Percentiles rank a stretch among this genome's conserved stretches.
Evolutionary conservation across 805 yeast species (phyloP).

Genomic region (Candida saitoana): DNA sequence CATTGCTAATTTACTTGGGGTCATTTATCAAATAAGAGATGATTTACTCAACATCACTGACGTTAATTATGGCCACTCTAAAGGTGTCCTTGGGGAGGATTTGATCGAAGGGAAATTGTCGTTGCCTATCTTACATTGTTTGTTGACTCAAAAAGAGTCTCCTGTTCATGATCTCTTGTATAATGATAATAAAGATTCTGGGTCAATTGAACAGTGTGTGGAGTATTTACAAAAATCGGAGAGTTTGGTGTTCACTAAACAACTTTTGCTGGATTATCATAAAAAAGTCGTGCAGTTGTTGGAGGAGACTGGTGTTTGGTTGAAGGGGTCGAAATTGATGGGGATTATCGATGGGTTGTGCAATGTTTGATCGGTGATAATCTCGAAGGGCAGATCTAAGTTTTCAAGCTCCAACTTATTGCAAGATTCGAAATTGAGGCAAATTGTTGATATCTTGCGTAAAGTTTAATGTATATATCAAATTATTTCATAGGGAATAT

Average conservation of each 20-base stretch:
- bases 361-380: no score
- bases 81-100: slow-evolving; percentile 71
- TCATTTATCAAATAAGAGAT: slow-evolving; percentile 80
- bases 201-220: slow-evolving; percentile 18
- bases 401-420: no score
- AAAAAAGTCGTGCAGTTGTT: slow-evolving; percentile 15
- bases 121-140: slow-evolving; percentile 71
- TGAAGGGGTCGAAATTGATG: slow-evolving; percentile 9
- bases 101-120: slow-evolving; percentile 86
- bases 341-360: slow-evolving; percentile 16
- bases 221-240: slow-evolving; percentile 19
- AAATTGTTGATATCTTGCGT: no score
- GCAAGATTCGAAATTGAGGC: no score
- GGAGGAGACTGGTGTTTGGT: slow-evolving; percentile 1
- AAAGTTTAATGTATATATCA: no score
- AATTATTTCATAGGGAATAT: no score
- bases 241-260: slow-evolving; percentile 23
- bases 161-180: slow-evolving; percentile 24
- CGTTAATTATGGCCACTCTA: slow-evolving; percentile 54
- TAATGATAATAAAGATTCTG: slow-evolving; percentile 8
- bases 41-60: slow-evolving; percentile 71
- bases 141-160: slow-evolving; percentile 10
- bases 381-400: no score
- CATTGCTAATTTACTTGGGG: slow-evolving; percentile 72
- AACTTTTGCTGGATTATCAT: slow-evolving; percentile 20